Base-by-base conservation (phyloP, 202 grass and related monocot genomes). In the Schoenoplectus triqueter region DNA sequence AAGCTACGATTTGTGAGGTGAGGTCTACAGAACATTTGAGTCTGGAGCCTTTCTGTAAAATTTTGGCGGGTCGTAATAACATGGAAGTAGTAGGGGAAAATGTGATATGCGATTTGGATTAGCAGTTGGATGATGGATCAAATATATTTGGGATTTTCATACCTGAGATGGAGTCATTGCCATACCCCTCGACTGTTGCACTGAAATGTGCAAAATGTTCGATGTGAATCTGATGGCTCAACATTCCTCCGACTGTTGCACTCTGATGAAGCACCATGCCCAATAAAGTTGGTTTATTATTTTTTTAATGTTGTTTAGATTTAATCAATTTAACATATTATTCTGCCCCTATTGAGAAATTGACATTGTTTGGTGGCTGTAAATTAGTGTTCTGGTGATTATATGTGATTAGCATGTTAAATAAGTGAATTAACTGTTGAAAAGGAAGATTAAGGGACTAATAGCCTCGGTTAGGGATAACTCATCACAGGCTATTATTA, bases 111-210 rank as follows among this genome's bases (percentile, higher is more conserved):
- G 44, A 20, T 7, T 70, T 73, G 69, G 46, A 50, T 73, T 50
- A 19, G 46, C 47, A 22, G 46, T 74, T 13, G 70, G 70, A 74
- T 74, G 46, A 52, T 13, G 70, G 70, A 74, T 74, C 15, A 74
- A 21, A 51, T 22, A 22, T 31, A 31, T 31, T 20, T 20, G 7
- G 7, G 19, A n/a, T 64, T 64, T 64, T 20, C 19, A 10, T 68
- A 68, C 31, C 14, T 22, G 9, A 64, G 19, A 64, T 71, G 13
- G 68, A 48, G 42, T 48, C 68, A 48, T 17, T n/a, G 68, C 42
- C 31, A 31, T 31, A 31, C 31, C 31, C 31, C 31, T 31, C 31
- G 31, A n/a, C n/a, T n/a, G n/a, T n/a, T n/a, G 55, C 10, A 71
- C 42, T 71, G 42, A 46, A 47, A 71, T 71, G 18, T 68, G 40